Percentiles rank a stretch among this genome's conserved stretches.
phyloP scores from a whole-genome alignment of 208 protist species.

The Wallacemonas sp. region DNA sequence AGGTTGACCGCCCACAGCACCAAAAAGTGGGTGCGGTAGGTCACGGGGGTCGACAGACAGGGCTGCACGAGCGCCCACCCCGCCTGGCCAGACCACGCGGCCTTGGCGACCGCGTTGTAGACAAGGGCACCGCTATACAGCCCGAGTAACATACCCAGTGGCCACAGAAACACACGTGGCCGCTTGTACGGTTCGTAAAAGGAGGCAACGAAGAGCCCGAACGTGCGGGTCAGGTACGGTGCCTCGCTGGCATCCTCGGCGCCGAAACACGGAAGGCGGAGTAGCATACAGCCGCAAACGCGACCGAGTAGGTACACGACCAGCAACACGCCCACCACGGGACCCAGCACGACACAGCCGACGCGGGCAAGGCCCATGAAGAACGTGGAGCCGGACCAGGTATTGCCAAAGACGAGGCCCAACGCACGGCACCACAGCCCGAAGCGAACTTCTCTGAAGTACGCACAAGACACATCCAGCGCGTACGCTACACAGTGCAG shows the following conservation, averaged over 20 bases:
- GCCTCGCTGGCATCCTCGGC: constrained; percentile 19
- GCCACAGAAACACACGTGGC: constrained; percentile 16
- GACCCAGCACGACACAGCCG: constrained; percentile 11
- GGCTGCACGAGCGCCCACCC: constrained; percentile 23
- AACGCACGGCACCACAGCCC: constrained; percentile 26
- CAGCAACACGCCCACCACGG: constrained; percentile 13
- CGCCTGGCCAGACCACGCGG: constrained; percentile 22
- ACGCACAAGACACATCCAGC: constrained; percentile 14
- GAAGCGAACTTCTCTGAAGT: constrained; percentile 14
- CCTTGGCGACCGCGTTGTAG: constrained; percentile 36
- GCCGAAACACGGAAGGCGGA: constrained; percentile 33
- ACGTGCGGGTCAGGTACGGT: constrained; percentile 10
- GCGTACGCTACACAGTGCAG: constrained; percentile 27
- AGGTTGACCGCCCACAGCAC: constrained; percentile 17
- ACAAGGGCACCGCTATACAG: constrained; percentile 27
- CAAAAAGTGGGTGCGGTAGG: not conserved
- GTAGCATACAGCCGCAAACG: constrained; percentile 15
- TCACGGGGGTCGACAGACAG: constrained; percentile 9
- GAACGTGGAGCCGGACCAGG: constrained; percentile 35
- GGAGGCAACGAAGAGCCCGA: constrained; percentile 15
- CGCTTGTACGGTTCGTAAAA: constrained; percentile 17
- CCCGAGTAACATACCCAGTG: constrained; percentile 27
- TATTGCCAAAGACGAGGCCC: constrained; percentile 18
- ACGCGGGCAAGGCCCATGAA: constrained; percentile 35
- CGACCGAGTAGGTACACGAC: constrained; percentile 10